Percentiles rank a stretch among this genome's conserved stretches.
Evolutionary conservation across 345 rosid genomes (phyloP).

Genomic region (Xanthoceras sorbifolium): DNA sequence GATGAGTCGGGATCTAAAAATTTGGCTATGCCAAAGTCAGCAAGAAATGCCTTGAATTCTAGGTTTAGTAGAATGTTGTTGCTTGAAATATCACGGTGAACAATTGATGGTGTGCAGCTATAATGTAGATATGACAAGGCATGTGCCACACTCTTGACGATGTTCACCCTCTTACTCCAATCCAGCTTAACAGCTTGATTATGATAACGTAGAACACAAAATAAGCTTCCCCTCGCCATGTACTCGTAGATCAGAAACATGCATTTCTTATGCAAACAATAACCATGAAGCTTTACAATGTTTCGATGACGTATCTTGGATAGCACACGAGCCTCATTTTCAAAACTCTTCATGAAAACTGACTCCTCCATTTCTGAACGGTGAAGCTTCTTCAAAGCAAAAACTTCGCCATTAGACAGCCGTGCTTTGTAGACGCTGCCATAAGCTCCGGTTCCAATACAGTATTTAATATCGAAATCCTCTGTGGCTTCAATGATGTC

Average conservation of each 20-base stretch:
- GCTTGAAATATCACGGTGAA: conserved; percentile 10
- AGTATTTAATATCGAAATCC: no score
- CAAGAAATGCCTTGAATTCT: background rate
- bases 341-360: background rate
- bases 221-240: background rate
- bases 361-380: background rate
- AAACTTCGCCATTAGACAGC: background rate
- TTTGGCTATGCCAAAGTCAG: conserved; percentile 4
- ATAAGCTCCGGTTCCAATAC: no score
- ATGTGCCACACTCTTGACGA: background rate
- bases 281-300: background rate
- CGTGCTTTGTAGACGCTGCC: background rate
- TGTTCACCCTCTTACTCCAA: background rate
- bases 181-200: background rate
- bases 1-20: background rate
- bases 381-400: conserved; percentile 7
- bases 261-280: background rate
- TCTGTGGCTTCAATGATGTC: background rate
- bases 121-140: conserved; percentile 1
- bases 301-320: background rate
- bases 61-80: background rate
- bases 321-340: background rate
- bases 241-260: conserved; percentile 1
- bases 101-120: background rate
- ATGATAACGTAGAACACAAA: background rate